These are phyloP conservation scores for Geosmithia flava DNA, from an alignment of 2,329 filamentous ascomycete genomes.

Conservation along the genomic window DNA sequence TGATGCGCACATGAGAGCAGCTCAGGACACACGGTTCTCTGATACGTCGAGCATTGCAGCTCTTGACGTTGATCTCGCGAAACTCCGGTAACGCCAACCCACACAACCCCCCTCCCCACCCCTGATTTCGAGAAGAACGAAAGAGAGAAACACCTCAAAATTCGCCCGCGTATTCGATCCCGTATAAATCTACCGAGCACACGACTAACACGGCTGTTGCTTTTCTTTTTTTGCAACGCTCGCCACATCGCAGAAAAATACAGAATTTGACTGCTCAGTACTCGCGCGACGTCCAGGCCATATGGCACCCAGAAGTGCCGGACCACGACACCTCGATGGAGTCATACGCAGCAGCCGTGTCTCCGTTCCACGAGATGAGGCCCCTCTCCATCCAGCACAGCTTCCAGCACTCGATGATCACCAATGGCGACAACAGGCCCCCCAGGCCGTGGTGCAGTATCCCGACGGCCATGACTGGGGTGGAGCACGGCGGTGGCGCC, in stretches of 20 bases:
- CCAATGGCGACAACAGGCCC: conserved; percentile 4
- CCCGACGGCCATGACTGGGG: too few relatives aligned
- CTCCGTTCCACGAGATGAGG: not conserved
- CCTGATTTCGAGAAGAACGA: too few relatives aligned
- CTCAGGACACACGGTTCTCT: conserved; percentile 10
- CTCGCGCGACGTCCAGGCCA: conserved; percentile 18
- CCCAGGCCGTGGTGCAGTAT: conserved; percentile 1
- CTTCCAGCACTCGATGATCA: not conserved
- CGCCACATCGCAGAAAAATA: conserved; percentile 16
- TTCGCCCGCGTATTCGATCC: too few relatives aligned
- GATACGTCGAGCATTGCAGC: conserved; percentile 14
- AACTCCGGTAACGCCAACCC: conserved; percentile 16
- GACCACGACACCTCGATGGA: not conserved
- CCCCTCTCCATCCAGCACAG: not conserved
- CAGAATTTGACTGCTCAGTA: conserved; percentile 19
- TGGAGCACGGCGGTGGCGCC: too few relatives aligned
- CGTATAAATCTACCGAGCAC: too few relatives aligned
- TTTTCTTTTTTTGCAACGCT: not conserved
- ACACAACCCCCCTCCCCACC: not conserved
- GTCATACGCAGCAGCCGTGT: not conserved
- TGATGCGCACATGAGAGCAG: conserved; percentile 14
- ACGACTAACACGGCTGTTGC: too few relatives aligned
- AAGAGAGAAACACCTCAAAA: too few relatives aligned
- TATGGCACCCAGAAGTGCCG: conserved; percentile 13
- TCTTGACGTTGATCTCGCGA: conserved; percentile 18